These are phyloP conservation scores for Phaeosphaeriaceae sp. DNA, from an alignment of 2,329 filamentous ascomycete genomes.

Conservation along the genomic window DNA sequence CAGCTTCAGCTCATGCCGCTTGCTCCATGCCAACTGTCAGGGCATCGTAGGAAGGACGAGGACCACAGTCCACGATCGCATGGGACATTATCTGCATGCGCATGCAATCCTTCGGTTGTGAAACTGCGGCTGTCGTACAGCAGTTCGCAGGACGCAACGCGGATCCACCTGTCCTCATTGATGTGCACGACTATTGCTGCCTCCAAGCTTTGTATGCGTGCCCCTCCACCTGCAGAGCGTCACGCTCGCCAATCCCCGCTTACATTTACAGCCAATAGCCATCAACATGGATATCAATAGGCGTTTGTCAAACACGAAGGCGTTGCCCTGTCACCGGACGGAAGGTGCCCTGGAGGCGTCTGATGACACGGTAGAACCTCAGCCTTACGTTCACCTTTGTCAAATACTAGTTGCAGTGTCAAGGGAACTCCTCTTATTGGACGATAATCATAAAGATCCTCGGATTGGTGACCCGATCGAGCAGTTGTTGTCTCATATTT, in stretches of 20 bases:
- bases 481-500: conserved; percentile 8
- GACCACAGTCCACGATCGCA: background rate
- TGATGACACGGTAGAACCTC: conserved; percentile 12
- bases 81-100: background rate
- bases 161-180: conserved; percentile 15
- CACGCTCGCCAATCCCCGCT: conserved; percentile 12
- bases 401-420: conserved; percentile 1
- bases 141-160: conserved; percentile 22
- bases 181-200: conserved; percentile 6
- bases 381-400: conserved; percentile 19
- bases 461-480: conserved; percentile 1
- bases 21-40: background rate
- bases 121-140: conserved; percentile 9
- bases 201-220: background rate
- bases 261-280: conserved; percentile 10
- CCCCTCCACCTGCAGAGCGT: conserved; percentile 19
- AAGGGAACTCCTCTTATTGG: background rate
- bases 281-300: conserved; percentile 6
- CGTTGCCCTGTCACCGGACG: conserved; percentile 23
- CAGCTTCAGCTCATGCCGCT: background rate
- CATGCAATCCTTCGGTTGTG: background rate
- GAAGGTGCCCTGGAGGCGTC: conserved; percentile 14
- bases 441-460: background rate
- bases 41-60: background rate
- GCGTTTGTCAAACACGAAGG: conserved; percentile 2